A percentile compares a stretch with the other conserved stretches of the same genome.
Conservation (phyloP, 805 yeast species). For the Saturnispora quitensis region DNA sequence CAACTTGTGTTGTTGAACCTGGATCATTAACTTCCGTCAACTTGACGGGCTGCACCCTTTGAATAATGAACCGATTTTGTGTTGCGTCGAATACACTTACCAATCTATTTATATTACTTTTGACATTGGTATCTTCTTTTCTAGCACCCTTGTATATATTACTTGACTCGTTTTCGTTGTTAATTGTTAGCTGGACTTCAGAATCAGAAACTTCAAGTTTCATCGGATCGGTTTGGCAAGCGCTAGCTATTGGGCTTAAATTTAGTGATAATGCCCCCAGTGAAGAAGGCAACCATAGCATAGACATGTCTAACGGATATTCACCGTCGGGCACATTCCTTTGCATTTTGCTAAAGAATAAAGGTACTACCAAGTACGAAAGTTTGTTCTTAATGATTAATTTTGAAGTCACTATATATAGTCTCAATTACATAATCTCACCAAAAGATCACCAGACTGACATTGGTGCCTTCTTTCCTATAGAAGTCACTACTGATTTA, state of each 20-base stretch:
- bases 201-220: not conserved
- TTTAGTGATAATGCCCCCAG: not conserved
- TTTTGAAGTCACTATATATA: not conserved
- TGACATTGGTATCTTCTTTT: not conserved
- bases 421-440: not conserved
- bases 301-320: constrained; percentile 25
- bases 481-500: constrained; percentile 6
- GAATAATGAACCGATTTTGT: not conserved
- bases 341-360: not conserved
- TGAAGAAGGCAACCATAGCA: not conserved
- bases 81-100: constrained; percentile 2
- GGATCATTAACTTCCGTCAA: not conserved
- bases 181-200: not conserved
- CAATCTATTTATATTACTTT: not conserved
- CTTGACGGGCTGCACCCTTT: not conserved
- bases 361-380: not conserved
- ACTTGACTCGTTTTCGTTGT: not conserved
- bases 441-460: not conserved
- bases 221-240: not conserved
- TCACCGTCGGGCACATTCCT: constrained; percentile 28
- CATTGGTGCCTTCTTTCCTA: not conserved
- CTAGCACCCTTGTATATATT: not conserved
- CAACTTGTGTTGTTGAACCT: not conserved
- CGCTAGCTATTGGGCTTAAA: not conserved
- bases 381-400: not conserved